phyloP scores from a whole-genome alignment of 208 protist species.

The Balamuthia mandrillaris region DNA sequence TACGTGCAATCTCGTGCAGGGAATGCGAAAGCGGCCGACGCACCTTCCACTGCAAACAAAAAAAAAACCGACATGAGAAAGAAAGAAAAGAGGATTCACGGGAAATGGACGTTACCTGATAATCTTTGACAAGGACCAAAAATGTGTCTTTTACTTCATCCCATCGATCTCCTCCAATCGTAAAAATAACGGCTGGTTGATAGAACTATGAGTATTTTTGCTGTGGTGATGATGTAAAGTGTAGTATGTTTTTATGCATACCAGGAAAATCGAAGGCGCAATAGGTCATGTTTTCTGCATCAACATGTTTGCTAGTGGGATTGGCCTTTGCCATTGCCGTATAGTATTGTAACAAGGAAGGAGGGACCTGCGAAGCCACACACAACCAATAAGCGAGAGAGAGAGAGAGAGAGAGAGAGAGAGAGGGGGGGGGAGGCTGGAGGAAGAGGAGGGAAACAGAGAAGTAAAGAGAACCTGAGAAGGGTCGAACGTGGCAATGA shows the following conservation, averaged over 20 bases:
- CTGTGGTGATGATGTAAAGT: background rate
- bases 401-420: too few relatives aligned
- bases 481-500: slow-evolving; percentile 87
- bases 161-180: slow-evolving; percentile 81
- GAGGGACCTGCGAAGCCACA: slow-evolving; percentile 77
- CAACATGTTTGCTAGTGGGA: slow-evolving; percentile 71
- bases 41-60: slow-evolving; percentile 93
- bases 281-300: slow-evolving; percentile 83
- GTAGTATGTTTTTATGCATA: background rate
- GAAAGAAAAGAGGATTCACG: too few relatives aligned
- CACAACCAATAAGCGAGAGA: too few relatives aligned
- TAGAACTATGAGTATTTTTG: background rate
- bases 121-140: slow-evolving; percentile 86
- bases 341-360: slow-evolving; percentile 80
- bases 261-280: slow-evolving; percentile 88
- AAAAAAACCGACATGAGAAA: too few relatives aligned
- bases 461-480: too few relatives aligned
- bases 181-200: slow-evolving; percentile 78
- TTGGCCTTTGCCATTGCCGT: slow-evolving; percentile 86
- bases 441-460: too few relatives aligned
- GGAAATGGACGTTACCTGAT: too few relatives aligned
- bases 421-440: too few relatives aligned
- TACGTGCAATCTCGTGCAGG: slow-evolving; percentile 87
- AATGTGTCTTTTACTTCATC: slow-evolving; percentile 84
- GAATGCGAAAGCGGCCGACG: slow-evolving; percentile 88